These are phyloP conservation scores for Fusarium siculi DNA, from an alignment of 2,329 filamentous ascomycete species.

Conservation along the genomic window DNA sequence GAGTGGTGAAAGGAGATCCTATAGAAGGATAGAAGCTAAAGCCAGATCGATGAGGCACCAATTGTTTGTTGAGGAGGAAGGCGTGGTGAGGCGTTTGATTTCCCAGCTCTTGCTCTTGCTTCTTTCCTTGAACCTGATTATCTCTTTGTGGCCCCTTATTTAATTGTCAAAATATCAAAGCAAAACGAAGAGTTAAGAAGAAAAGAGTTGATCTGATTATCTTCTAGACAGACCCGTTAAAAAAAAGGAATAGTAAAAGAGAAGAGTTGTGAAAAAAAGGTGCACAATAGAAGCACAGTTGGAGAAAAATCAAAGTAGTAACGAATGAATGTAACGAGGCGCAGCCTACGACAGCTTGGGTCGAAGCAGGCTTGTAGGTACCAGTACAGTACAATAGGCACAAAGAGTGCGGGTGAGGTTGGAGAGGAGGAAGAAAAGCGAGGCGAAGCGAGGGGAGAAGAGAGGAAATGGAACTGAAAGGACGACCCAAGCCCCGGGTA, in stretches of 20 bases:
- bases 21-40: constrained; percentile 6
- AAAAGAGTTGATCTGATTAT: constrained; percentile 23
- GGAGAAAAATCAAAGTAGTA: constrained; percentile 25
- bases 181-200: constrained; percentile 6
- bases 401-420: constrained; percentile 32
- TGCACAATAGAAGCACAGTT: constrained; percentile 3
- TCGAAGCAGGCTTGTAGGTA: constrained; percentile 36
- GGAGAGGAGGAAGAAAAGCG: constrained; percentile 14
- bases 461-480: constrained; percentile 11
- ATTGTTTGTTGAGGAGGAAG: constrained; percentile 17
- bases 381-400: constrained; percentile 8
- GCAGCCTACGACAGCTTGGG: constrained; percentile 38
- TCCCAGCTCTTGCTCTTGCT: constrained; percentile 25
- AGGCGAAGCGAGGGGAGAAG: constrained; percentile 6
- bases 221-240: constrained; percentile 21
- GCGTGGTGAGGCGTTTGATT: constrained; percentile 18
- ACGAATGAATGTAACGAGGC: constrained; percentile 33
- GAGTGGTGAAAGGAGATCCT: neutral
- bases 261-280: neutral
- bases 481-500: constrained; percentile 5
- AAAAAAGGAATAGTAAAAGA: constrained; percentile 9
- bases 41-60: constrained; percentile 26
- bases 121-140: constrained; percentile 18
- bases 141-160: constrained; percentile 12
- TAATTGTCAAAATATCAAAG: constrained; percentile 29